Conservation (phyloP, 352 stramenopile genomes). For the Pythium periplocum region DNA sequence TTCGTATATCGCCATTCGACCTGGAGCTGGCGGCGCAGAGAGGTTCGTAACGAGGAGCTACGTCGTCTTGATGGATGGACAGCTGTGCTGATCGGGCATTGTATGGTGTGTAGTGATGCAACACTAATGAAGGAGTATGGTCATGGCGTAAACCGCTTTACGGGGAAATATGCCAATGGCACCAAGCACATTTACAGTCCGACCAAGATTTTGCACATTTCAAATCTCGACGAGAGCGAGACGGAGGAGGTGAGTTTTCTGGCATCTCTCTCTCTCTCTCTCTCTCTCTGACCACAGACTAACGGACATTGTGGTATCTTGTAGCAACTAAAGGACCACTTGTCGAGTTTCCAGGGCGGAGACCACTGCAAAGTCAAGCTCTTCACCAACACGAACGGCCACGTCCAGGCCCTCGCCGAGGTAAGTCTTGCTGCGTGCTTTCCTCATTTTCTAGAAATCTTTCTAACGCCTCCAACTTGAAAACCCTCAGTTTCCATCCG, state of each 20-base stretch:
- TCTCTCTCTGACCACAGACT: not conserved
- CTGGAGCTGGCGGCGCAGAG: slow-evolving; percentile 6
- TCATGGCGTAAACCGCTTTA: slow-evolving; percentile 50
- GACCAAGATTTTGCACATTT: slow-evolving; percentile 58
- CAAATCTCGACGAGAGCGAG: slow-evolving; percentile 42
- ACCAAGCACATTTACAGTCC: slow-evolving; percentile 66
- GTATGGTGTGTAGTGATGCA: slow-evolving; percentile 3
- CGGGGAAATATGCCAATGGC: slow-evolving; percentile 46
- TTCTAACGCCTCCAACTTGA: not conserved
- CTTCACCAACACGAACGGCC: slow-evolving; percentile 39
- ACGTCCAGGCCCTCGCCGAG: slow-evolving; percentile 45
- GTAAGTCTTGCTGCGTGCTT: slow-evolving; percentile 11
- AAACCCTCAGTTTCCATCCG: slow-evolving; percentile 29
- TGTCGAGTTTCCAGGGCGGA: slow-evolving; percentile 27
- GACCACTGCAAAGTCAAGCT: slow-evolving; percentile 42
- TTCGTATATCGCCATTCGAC: slow-evolving; percentile 36
- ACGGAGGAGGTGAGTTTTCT: slow-evolving; percentile 22
- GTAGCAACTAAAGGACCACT: slow-evolving; percentile 33
- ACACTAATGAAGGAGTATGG: slow-evolving; percentile 41
- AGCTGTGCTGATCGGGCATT: too few species aligned
- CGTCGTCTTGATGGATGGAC: not conserved
- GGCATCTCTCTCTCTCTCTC: not conserved
- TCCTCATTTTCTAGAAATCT: not conserved
- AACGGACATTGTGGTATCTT: not conserved
- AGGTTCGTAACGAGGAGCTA: not conserved